These are phyloP conservation scores for Fusarium luffae DNA, from an alignment of 2,329 filamentous ascomycete genomes.

Conservation along the genomic window DNA sequence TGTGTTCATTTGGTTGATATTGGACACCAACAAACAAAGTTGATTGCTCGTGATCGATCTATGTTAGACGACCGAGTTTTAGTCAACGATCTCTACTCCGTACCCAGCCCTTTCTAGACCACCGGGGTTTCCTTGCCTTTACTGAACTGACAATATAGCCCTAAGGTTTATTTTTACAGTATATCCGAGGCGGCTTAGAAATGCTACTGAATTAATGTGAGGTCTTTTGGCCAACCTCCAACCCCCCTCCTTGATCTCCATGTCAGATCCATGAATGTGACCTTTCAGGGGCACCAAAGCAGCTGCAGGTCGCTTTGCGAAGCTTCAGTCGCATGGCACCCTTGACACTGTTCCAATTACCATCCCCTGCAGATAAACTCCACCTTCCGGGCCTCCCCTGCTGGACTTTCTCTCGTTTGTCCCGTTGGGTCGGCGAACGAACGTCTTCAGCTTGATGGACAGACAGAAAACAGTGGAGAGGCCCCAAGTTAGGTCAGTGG, in stretches of 20 bases:
- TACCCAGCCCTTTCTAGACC: not conserved
- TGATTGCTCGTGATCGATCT: not conserved
- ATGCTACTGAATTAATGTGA: not conserved
- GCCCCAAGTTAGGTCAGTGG: constrained; percentile 6
- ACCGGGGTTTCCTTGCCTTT: constrained; percentile 5
- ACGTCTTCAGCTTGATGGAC: constrained; percentile 7
- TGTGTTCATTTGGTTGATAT: not conserved
- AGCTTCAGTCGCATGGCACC: constrained; percentile 39
- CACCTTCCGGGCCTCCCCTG: constrained; percentile 36
- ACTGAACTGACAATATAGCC: constrained; percentile 3
- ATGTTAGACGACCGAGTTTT: not conserved
- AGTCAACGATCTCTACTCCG: not conserved
- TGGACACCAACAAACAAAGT: not conserved
- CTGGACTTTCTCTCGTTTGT: constrained; percentile 1
- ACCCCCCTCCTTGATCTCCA: not conserved
- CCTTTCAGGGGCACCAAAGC: constrained; percentile 29
- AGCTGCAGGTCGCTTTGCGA: constrained; percentile 20
- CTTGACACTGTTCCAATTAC: constrained; percentile 35
- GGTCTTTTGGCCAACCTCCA: constrained; percentile 17
- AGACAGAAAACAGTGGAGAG: not conserved
- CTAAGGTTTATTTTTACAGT: not conserved
- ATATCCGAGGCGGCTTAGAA: not conserved
- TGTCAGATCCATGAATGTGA: constrained; percentile 7
- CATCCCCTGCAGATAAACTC: constrained; percentile 22
- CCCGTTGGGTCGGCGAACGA: constrained; percentile 13